phyloP scores from a whole-genome alignment of 805 yeast genomes.

The Ogataea pini region DNA sequence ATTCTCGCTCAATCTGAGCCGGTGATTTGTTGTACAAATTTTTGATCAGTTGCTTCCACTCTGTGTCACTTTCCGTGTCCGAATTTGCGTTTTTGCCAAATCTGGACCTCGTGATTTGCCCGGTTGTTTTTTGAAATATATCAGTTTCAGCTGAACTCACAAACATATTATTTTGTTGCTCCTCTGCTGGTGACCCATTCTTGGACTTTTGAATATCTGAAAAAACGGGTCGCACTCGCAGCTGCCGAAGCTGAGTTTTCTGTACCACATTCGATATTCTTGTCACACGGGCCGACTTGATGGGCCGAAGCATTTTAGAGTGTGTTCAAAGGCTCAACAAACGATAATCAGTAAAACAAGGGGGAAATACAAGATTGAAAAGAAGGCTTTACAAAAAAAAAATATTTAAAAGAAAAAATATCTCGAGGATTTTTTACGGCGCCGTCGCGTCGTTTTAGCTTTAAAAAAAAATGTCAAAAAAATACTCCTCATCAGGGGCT shows the following conservation, averaged over 20 bases:
- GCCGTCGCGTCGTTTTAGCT: neutral
- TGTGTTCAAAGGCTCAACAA: neutral
- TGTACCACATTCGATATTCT: neutral
- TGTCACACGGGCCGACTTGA: neutral
- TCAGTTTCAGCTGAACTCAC: neutral
- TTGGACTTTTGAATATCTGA: neutral
- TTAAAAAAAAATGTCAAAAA: conserved; percentile 15
- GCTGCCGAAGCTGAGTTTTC: neutral
- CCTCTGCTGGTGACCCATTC: neutral
- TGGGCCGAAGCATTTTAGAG: neutral
- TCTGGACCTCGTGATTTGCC: neutral
- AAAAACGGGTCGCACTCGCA: conserved; percentile 3
- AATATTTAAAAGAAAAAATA: neutral
- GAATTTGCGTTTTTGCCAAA: neutral
- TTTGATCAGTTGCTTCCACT: conserved; percentile 3
- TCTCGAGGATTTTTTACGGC: neutral
- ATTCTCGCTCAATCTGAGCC: conserved; percentile 29
- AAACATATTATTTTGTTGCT: neutral
- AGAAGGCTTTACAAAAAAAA: neutral
- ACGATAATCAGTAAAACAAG: neutral
- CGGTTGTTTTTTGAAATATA: neutral
- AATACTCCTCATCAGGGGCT: conserved; percentile 57
- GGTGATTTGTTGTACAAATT: conserved; percentile 24
- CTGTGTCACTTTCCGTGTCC: neutral
- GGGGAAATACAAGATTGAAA: neutral